Conservation (phyloP, 805 yeast genomes). For the Lachancea cidri region DNA sequence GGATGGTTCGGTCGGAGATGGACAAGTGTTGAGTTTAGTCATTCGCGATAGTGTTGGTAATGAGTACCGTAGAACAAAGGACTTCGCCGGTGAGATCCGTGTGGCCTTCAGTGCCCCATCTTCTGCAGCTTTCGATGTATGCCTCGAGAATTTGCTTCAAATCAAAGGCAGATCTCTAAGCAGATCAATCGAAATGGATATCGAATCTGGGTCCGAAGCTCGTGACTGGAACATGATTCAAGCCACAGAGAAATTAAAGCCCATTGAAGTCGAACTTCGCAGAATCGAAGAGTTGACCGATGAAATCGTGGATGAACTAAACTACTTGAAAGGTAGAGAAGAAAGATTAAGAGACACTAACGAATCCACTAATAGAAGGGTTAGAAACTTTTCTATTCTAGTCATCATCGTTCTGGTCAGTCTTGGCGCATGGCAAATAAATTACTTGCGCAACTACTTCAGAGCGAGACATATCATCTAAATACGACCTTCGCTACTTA, state of each 20-base stretch:
- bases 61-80: constrained; percentile 73
- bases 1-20: constrained; percentile 76
- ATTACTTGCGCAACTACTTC: constrained; percentile 89
- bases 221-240: constrained; percentile 96
- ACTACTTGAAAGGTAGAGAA: constrained; percentile 82
- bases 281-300: constrained; percentile 79
- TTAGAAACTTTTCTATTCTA: constrained; percentile 74
- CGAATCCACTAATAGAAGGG: constrained; percentile 92
- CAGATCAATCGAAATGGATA: constrained; percentile 82
- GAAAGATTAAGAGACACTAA: constrained; percentile 93
- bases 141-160: constrained; percentile 66
- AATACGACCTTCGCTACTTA: background rate
- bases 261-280: constrained; percentile 85
- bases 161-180: constrained; percentile 39
- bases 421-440: constrained; percentile 89
- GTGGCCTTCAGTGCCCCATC: constrained; percentile 83
- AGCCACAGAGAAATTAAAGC: constrained; percentile 88
- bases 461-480: constrained; percentile 73
- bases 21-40: constrained; percentile 66
- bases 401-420: constrained; percentile 64
- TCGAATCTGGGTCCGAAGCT: constrained; percentile 94
- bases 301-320: constrained; percentile 75
- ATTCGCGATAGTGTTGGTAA: constrained; percentile 80
- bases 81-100: constrained; percentile 64
- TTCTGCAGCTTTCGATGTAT: constrained; percentile 82